These are phyloP conservation scores for Chimonanthus salicifolius DNA, from an alignment of 164 flowering plant genomes.

Conservation along the genomic window DNA sequence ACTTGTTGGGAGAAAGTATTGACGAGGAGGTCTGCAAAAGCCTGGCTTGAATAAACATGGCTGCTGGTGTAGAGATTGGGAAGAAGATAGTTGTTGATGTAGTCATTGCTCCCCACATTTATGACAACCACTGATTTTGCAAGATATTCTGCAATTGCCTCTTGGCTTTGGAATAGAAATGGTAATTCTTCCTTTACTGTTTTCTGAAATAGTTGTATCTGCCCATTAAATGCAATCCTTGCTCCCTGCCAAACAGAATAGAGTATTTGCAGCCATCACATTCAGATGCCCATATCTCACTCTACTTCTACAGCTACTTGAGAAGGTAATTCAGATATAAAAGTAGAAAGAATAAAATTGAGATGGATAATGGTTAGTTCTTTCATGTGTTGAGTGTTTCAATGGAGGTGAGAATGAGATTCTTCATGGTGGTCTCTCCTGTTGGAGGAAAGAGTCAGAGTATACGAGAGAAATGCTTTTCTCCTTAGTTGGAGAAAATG, in stretches of 20 bases:
- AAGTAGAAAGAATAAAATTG: no score
- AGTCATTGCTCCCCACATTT: conserved; percentile 37
- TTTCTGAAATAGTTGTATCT: conserved; percentile 25
- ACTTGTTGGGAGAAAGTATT: conserved; percentile 21
- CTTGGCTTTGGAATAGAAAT: conserved; percentile 11
- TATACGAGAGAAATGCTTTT: no score
- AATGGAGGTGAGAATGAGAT: no score
- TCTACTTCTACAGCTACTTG: no score
- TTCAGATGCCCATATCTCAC: no score
- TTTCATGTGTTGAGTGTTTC: no score
- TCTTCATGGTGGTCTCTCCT: no score
- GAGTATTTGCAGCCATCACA: neutral
- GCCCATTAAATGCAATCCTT: conserved; percentile 25
- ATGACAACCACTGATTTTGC: conserved; percentile 26
- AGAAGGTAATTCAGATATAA: no score
- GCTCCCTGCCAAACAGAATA: conserved; percentile 19
- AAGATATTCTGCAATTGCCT: conserved; percentile 13
- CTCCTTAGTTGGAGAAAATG: no score
- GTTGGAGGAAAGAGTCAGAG: no score
- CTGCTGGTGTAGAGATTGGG: conserved; percentile 23
- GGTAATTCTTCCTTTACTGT: conserved; percentile 20
- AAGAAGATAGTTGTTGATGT: conserved; percentile 39
- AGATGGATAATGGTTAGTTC: no score
- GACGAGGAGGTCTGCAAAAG: conserved; percentile 29
- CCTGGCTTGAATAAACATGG: conserved; percentile 16